phyloP scores from a whole-genome alignment of 257 asterid genomes.

The Anisodus acutangulus region DNA sequence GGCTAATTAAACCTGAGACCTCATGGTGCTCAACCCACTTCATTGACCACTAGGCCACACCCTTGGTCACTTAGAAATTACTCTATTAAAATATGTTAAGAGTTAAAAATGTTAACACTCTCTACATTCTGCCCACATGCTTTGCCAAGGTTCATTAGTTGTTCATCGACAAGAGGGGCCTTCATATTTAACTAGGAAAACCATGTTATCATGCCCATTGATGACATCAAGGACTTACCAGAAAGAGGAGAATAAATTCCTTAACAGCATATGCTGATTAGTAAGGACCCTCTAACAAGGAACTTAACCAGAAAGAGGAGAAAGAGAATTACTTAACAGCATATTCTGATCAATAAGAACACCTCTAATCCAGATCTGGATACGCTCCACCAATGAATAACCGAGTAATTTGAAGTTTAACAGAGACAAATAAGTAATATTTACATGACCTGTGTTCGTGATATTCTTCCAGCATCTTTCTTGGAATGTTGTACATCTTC shows the following conservation, averaged over 20 bases:
- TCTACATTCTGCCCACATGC: neutral
- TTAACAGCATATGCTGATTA: neutral
- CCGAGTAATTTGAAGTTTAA: conserved; percentile 9
- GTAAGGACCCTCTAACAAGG: conserved; percentile 14
- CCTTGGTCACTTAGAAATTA: neutral
- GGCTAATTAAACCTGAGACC: too few species aligned
- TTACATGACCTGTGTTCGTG: conserved; percentile 60
- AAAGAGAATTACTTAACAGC: neutral
- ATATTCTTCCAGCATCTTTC: conserved; percentile 42
- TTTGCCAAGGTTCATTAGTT: neutral
- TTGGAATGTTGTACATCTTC: conserved; percentile 44
- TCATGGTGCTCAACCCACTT: too few species aligned
- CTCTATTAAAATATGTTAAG: conserved; percentile 17
- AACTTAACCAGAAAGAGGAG: conserved; percentile 20
- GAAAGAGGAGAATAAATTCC: conserved; percentile 17
- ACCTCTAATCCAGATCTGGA: neutral
- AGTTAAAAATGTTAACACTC: neutral
- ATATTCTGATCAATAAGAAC: conserved; percentile 9
- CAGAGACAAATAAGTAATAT: conserved; percentile 25
- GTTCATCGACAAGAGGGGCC: neutral
- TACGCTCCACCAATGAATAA: conserved; percentile 5
- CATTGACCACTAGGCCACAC: too few species aligned
- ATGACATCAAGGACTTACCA: neutral
- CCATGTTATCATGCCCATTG: neutral
- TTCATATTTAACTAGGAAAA: neutral